phyloP scores from a whole-genome alignment of 1,284 basidiomycete genomes.

The Moesziomyces parantarcticus region DNA sequence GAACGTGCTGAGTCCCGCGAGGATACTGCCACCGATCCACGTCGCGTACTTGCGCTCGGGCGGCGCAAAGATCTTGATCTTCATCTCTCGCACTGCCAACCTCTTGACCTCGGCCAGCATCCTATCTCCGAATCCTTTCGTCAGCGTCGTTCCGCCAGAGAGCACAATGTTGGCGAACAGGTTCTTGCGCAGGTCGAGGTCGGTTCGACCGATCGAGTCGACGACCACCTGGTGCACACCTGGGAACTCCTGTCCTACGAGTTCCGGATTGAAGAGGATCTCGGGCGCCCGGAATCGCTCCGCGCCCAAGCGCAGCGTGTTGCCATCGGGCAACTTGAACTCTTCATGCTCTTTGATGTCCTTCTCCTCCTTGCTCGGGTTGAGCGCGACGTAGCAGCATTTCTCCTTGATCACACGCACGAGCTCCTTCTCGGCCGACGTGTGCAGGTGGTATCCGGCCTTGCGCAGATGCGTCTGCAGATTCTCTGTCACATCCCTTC shows the following conservation, averaged over 20 bases:
- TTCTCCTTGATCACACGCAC: slow-evolving; percentile 99
- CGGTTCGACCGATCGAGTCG: slow-evolving; percentile 71
- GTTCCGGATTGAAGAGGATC: slow-evolving; percentile 96
- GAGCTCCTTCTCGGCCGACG: slow-evolving; percentile 95
- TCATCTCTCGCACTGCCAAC: slow-evolving; percentile 93
- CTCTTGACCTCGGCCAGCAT: slow-evolving; percentile 95
- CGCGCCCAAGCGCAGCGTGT: slow-evolving; percentile 89
- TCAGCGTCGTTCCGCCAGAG: slow-evolving; percentile 88
- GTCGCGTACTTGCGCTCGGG: slow-evolving; percentile 99
- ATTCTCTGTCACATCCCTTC: slow-evolving; percentile 93
- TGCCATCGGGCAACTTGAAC: slow-evolving; percentile 94
- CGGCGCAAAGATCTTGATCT: slow-evolving; percentile 99
- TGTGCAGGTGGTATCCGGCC: slow-evolving; percentile 92
- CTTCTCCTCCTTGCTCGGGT: slow-evolving; percentile 94
- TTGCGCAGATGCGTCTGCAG: slow-evolving; percentile 93
- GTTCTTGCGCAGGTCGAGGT: slow-evolving; percentile 87
- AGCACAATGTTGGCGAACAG: slow-evolving; percentile 97
- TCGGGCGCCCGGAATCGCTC: slow-evolving; percentile 98
- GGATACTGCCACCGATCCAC: slow-evolving; percentile 88
- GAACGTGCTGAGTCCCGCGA: slow-evolving; percentile 95
- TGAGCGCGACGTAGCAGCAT: slow-evolving; percentile 91
- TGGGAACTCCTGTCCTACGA: slow-evolving; percentile 94
- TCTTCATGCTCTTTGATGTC: slow-evolving; percentile 79
- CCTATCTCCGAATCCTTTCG: slow-evolving; percentile 83
- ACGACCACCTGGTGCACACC: slow-evolving; percentile 89